Percentiles rank a stretch among this genome's conserved stretches.
Evolutionary conservation across 257 asterid species (phyloP).

Genomic region (Gardenia jasminoides): DNA sequence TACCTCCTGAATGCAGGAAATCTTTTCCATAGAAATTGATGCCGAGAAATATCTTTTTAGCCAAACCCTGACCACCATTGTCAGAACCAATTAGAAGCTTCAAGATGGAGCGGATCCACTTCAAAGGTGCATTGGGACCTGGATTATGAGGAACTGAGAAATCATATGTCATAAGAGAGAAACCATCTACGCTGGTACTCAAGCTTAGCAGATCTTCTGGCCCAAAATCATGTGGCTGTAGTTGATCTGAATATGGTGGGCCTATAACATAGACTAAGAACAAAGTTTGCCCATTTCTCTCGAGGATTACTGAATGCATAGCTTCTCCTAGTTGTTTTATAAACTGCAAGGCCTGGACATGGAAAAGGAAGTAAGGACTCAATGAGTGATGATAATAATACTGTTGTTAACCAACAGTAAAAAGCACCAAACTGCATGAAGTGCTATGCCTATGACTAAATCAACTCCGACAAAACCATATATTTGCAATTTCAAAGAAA

Average conservation of each 20-base stretch:
- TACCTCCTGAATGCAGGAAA: slow-evolving; percentile 80
- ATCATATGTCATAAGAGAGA: slow-evolving; percentile 95
- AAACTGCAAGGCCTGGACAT: slow-evolving; percentile 68
- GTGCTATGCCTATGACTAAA: neutral
- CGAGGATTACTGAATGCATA: slow-evolving; percentile 56
- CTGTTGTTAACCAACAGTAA: neutral
- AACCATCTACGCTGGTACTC: slow-evolving; percentile 70
- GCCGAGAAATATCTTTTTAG: slow-evolving; percentile 67
- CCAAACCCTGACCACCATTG: slow-evolving; percentile 32
- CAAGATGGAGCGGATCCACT: slow-evolving; percentile 74
- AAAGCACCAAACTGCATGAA: neutral
- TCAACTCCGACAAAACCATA: neutral
- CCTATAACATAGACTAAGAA: slow-evolving; percentile 82
- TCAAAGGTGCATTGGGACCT: slow-evolving; percentile 94
- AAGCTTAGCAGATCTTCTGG: slow-evolving; percentile 68
- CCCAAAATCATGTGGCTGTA: slow-evolving; percentile 76
- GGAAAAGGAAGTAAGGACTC: slow-evolving; percentile 16
- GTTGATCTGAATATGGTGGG: slow-evolving; percentile 69
- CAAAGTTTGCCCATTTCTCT: slow-evolving; percentile 39
- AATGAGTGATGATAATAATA: too few relatives aligned
- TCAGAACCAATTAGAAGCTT: slow-evolving; percentile 52
- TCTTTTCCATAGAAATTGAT: slow-evolving; percentile 90
- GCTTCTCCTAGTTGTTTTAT: slow-evolving; percentile 82
- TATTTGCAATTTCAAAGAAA: neutral
- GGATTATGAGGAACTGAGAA: slow-evolving; percentile 94